phyloP scores from a whole-genome alignment of 129 eudicot genomes.

The Artemisia tridentata region DNA sequence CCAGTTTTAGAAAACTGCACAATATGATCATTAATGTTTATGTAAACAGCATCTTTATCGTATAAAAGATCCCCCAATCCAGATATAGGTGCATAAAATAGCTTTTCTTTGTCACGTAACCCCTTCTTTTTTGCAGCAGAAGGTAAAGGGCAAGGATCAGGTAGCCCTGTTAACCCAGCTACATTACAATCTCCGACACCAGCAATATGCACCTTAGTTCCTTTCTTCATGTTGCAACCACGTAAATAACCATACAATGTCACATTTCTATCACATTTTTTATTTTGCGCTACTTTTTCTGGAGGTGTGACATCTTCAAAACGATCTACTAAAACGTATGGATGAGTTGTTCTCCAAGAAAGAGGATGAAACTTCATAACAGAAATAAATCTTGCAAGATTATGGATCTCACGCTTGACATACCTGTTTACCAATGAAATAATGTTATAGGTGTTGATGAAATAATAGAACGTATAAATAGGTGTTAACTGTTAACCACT shows the following conservation, averaged over 20 bases:
- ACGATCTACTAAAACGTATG: constrained; percentile 86
- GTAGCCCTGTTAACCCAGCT: constrained; percentile 57
- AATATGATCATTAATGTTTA: constrained; percentile 81
- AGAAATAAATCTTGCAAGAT: constrained; percentile 92
- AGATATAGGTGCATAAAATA: constrained; percentile 98
- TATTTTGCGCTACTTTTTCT: constrained; percentile 58
- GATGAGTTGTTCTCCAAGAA: constrained; percentile 89
- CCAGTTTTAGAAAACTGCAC: constrained; percentile 82
- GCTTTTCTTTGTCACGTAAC: constrained; percentile 88
- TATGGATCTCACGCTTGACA: constrained; percentile 80
- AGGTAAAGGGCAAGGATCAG: constrained; percentile 97
- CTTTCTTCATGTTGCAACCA: constrained; percentile 92
- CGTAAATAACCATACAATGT: constrained; percentile 89
- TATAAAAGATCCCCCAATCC: constrained; percentile 91
- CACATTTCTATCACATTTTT: constrained; percentile 82
- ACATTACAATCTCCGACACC: constrained; percentile 86
- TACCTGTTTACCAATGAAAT: constrained; percentile 56
- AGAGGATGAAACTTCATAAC: constrained; percentile 93
- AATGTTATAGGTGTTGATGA: neutral
- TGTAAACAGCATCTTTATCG: constrained; percentile 95
- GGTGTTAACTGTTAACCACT: constrained; percentile 29
- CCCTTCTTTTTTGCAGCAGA: constrained; percentile 99
- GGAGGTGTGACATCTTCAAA: constrained; percentile 97
- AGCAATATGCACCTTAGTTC: constrained; percentile 92
- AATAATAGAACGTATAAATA: neutral